phyloP scores from a whole-genome alignment of 257 asterid species.

The Ajuga chamaepitys region DNA sequence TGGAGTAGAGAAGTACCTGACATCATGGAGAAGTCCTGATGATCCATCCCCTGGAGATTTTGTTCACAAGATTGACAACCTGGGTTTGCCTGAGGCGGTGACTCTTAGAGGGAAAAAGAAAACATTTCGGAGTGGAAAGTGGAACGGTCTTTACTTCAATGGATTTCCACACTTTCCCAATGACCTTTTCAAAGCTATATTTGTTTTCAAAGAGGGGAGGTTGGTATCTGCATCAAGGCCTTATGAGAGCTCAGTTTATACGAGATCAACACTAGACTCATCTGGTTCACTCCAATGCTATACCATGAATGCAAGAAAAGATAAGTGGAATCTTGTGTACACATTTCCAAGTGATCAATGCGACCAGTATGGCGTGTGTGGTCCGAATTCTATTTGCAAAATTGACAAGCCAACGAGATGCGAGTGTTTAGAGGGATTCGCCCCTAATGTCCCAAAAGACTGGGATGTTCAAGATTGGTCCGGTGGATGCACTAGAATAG shows the following conservation, averaged over 20 bases:
- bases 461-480: slow-evolving; percentile 23
- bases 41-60: slow-evolving; percentile 8
- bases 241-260: background rate
- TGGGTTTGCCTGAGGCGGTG: background rate
- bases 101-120: background rate
- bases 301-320: background rate
- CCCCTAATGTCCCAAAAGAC: background rate
- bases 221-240: background rate
- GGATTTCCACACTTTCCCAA: background rate
- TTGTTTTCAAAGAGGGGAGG: background rate
- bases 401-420: background rate
- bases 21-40: background rate
- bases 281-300: background rate
- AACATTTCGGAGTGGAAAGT: slow-evolving; percentile 9
- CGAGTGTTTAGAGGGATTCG: background rate
- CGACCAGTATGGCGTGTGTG: slow-evolving; percentile 8
- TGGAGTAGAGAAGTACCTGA: background rate
- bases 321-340: background rate
- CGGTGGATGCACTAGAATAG: slow-evolving; percentile 12
- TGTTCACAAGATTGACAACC: background rate
- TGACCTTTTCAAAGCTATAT: background rate
- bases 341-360: background rate
- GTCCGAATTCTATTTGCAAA: slow-evolving; percentile 6
- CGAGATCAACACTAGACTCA: background rate
- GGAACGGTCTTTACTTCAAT: slow-evolving; percentile 24